Evolutionary conservation across 1,139 yeast genomes (phyloP).

Genomic region (Saccharomyces hybrid): DNA sequence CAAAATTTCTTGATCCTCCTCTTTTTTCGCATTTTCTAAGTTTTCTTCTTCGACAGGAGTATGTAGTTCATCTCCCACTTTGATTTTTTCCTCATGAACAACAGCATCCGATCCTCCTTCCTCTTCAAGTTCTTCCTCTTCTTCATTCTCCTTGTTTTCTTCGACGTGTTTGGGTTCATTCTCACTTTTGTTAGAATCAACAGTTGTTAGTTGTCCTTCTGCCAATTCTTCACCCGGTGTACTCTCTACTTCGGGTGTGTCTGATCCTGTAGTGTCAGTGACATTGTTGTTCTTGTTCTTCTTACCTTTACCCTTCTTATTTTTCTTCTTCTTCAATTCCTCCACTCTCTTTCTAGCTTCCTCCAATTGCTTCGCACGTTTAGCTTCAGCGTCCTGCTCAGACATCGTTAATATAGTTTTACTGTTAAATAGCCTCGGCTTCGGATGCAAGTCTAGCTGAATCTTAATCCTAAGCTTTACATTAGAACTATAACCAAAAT

Average conservation of each 20-base stretch:
- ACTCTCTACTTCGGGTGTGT: background rate
- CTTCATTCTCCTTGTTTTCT: background rate
- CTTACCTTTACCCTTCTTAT: constrained; percentile 26
- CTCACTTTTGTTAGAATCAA: constrained; percentile 1
- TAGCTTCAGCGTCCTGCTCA: constrained; percentile 18
- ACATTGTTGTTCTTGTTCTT: constrained; percentile 14
- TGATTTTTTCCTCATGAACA: too few relatives aligned
- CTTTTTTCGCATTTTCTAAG: background rate
- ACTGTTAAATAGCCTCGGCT: too few relatives aligned
- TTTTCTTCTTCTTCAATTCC: constrained; percentile 31
- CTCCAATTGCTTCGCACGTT: constrained; percentile 29
- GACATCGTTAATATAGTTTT: constrained; percentile 15
- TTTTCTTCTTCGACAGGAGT: background rate
- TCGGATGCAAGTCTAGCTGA: background rate
- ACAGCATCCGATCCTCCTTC: background rate
- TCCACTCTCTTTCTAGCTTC: constrained; percentile 33
- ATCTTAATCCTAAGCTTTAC: background rate
- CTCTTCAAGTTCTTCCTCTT: background rate
- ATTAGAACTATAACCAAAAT: background rate
- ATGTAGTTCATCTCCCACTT: too few relatives aligned
- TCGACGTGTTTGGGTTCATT: background rate
- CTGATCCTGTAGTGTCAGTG: constrained; percentile 1
- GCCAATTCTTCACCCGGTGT: constrained; percentile 1
- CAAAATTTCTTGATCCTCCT: background rate
- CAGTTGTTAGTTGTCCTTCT: constrained; percentile 4